Percentiles rank a stretch among this genome's conserved stretches.
These are phyloP conservation scores for Escovopsis sp. DNA, from an alignment of 2,329 filamentous ascomycete species.

Conservation along the genomic window DNA sequence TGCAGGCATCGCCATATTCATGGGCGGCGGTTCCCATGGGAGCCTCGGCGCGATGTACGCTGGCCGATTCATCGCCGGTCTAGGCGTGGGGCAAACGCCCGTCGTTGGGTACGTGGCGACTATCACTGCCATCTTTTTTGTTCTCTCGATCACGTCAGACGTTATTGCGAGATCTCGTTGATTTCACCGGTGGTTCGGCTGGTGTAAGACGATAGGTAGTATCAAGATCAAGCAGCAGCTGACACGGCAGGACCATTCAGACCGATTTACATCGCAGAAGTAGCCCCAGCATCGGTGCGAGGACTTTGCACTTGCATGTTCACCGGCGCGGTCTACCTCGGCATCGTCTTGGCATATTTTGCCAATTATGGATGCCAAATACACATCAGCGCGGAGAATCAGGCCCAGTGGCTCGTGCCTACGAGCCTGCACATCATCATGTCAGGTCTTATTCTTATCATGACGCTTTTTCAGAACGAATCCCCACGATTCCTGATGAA, in stretches of 20 bases:
- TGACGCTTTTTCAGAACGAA: constrained; percentile 56
- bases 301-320: constrained; percentile 54
- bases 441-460: constrained; percentile 52
- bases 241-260: constrained; percentile 6
- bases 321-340: constrained; percentile 50
- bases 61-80: constrained; percentile 50
- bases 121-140: background rate
- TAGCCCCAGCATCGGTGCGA: constrained; percentile 52
- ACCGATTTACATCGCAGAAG: constrained; percentile 60
- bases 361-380: constrained; percentile 48
- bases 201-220: no score
- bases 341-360: constrained; percentile 69
- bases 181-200: no score
- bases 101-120: constrained; percentile 36
- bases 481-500: constrained; percentile 60
- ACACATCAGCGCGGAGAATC: constrained; percentile 31
- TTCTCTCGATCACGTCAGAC: background rate
- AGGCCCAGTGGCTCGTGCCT: constrained; percentile 48
- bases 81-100: constrained; percentile 52
- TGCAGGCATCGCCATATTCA: constrained; percentile 42
- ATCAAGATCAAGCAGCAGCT: no score
- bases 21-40: constrained; percentile 35
- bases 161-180: background rate
- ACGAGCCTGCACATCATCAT: constrained; percentile 69
- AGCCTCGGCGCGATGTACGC: constrained; percentile 45